These are phyloP conservation scores for Ceriops decandra DNA, from an alignment of 345 rosid genomes.

Conservation along the genomic window DNA sequence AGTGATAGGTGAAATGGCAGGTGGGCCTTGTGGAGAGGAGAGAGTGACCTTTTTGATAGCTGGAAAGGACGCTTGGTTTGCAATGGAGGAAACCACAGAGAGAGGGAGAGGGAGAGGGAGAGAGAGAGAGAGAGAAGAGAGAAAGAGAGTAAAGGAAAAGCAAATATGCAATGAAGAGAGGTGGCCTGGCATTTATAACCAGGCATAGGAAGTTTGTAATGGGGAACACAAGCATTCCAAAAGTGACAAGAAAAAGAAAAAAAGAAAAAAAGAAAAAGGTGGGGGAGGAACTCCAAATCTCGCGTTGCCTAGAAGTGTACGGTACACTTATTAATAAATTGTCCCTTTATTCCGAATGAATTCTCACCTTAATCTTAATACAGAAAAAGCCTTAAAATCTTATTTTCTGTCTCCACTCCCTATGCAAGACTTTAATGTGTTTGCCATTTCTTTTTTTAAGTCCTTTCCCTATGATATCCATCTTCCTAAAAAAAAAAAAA, in stretches of 20 bases:
- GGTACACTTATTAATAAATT: slow-evolving; percentile 1
- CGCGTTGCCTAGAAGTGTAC: not conserved
- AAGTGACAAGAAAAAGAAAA: not conserved
- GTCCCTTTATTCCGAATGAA: not conserved
- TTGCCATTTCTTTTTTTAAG: not conserved
- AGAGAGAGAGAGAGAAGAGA: slow-evolving; percentile 34
- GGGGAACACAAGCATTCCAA: slow-evolving; percentile 5
- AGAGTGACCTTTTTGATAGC: slow-evolving; percentile 40
- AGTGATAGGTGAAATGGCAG: slow-evolving; percentile 42
- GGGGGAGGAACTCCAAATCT: slow-evolving; percentile 14
- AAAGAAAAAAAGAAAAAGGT: slow-evolving; percentile 7
- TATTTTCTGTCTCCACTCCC: not conserved
- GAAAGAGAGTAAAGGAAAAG: slow-evolving; percentile 47
- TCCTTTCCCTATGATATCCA: too few species aligned
- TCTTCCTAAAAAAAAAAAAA: too few species aligned
- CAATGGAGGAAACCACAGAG: slow-evolving; percentile 75
- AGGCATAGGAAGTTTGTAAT: slow-evolving; percentile 2
- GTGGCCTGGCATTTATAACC: slow-evolving; percentile 42
- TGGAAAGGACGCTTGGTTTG: slow-evolving; percentile 78
- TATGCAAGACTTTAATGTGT: not conserved
- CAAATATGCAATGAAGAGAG: slow-evolving; percentile 15
- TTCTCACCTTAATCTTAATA: not conserved
- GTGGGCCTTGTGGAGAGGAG: slow-evolving; percentile 40
- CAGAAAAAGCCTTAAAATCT: too few species aligned
- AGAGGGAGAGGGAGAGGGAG: slow-evolving; percentile 12